A percentile compares a stretch with the other conserved stretches of the same genome.
Evolutionary conservation across 2,329 filamentous ascomycete genomes (phyloP).

Genomic region (Fusarium mangiferae): DNA sequence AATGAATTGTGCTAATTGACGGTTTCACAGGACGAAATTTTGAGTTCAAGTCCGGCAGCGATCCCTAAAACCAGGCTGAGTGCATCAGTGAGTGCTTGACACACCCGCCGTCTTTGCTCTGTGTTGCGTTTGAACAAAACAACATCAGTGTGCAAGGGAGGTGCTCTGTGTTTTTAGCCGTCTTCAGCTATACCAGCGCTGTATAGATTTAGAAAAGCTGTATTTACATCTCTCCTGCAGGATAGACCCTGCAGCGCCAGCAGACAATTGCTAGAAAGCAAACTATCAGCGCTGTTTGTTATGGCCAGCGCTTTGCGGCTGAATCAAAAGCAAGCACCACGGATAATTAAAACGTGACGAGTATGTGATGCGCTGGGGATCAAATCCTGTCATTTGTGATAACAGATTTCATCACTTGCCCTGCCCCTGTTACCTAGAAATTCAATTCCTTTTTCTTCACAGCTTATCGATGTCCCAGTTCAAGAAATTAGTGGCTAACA

Average conservation of each 20-base stretch:
- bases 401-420: constrained; percentile 3
- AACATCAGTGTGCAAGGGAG: neutral
- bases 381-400: constrained; percentile 33
- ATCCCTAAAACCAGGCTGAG: neutral
- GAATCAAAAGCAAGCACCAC: constrained; percentile 12
- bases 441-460: constrained; percentile 3
- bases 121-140: neutral
- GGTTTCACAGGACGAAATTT: constrained; percentile 12
- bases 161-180: neutral
- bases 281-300: neutral
- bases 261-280: neutral
- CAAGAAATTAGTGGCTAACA: constrained; percentile 8
- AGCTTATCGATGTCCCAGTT: neutral
- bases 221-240: neutral
- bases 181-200: neutral
- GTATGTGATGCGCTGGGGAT: constrained; percentile 13
- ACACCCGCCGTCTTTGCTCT: neutral
- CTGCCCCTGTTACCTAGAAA: constrained; percentile 4
- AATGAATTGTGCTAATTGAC: constrained; percentile 9
- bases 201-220: neutral
- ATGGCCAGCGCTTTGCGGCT: neutral
- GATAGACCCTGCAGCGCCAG: neutral
- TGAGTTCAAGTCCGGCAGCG: neutral
- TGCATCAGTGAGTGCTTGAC: neutral
- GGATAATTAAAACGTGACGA: neutral